phyloP scores from a whole-genome alignment of 495 filamentous ascomycete species.

The Annulohypoxylon bovei region DNA sequence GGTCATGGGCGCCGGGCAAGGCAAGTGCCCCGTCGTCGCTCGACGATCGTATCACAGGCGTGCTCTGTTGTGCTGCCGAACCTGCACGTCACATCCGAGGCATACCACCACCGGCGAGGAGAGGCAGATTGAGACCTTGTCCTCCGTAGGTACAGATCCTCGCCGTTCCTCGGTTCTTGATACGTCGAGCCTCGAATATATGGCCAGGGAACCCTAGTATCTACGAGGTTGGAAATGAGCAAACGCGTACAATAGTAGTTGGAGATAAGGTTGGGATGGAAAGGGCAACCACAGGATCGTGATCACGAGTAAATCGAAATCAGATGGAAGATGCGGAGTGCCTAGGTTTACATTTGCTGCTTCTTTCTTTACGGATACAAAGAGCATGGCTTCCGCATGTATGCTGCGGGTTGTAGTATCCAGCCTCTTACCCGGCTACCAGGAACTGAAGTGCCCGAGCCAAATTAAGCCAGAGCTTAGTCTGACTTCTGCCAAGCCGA shows the following conservation, averaged over 20 bases:
- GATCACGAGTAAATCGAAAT: constrained; percentile 30
- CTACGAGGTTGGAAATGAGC: constrained; percentile 23
- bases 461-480: constrained; percentile 23
- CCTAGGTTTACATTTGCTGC: neutral
- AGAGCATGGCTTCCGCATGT: constrained; percentile 18
- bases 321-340: neutral
- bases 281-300: constrained; percentile 6
- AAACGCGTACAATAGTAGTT: neutral
- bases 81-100: constrained; percentile 37
- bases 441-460: constrained; percentile 6
- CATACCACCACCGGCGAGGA: constrained; percentile 18
- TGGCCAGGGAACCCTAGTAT: constrained; percentile 16
- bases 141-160: neutral
- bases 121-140: neutral
- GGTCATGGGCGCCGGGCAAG: constrained; percentile 17
- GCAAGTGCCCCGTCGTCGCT: constrained; percentile 25
- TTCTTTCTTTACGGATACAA: constrained; percentile 25
- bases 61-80: constrained; percentile 9
- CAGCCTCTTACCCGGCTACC: constrained; percentile 7
- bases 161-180: constrained; percentile 1
- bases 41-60: constrained; percentile 38
- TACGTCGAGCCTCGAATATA: constrained; percentile 10
- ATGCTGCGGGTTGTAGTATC: constrained; percentile 12
- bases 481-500: constrained; percentile 14
- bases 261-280: constrained; percentile 15